Percentiles rank a stretch among this genome's conserved stretches.
phyloP scores from a whole-genome alignment of 257 asterid species.

The Petrea volubilis region DNA sequence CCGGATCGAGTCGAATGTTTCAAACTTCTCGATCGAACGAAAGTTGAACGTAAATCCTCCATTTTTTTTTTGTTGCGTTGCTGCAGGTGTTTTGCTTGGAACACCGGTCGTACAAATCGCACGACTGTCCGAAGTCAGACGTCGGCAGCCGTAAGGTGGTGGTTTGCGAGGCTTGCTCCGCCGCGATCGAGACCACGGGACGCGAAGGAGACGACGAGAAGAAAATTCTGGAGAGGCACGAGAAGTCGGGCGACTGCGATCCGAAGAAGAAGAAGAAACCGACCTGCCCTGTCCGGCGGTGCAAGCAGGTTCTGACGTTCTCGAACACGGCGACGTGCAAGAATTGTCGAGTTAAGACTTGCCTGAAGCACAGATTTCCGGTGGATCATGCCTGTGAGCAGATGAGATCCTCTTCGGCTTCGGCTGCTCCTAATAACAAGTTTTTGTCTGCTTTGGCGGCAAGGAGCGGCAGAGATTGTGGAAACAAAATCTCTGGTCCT shows the following conservation, averaged over 20 bases:
- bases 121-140: conserved; percentile 70
- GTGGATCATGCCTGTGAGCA: conserved; percentile 65
- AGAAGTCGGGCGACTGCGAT: conserved; percentile 71
- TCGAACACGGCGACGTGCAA: conserved; percentile 79
- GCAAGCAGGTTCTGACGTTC: conserved; percentile 75
- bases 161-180: conserved; percentile 72
- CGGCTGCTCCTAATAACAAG: conserved; percentile 25
- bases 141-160: conserved; percentile 64
- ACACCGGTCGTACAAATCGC: conserved; percentile 76
- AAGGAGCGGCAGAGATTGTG: conserved; percentile 70
- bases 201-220: conserved; percentile 49
- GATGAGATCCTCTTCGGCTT: conserved; percentile 15
- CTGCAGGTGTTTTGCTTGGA: conserved; percentile 65
- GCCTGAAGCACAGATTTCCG: conserved; percentile 87
- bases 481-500: conserved; percentile 36
- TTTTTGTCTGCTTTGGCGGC: conserved; percentile 58
- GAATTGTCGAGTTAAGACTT: conserved; percentile 57
- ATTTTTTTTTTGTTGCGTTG: neutral
- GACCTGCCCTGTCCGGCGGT: conserved; percentile 64
- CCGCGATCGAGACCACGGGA: conserved; percentile 75
- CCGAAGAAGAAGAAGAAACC: conserved; percentile 78
- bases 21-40: neutral
- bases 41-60: neutral
- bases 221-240: conserved; percentile 55
- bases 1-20: too few species aligned